These are phyloP conservation scores for Nectriaceae sp. DNA, from an alignment of 2,329 filamentous ascomycete genomes.

Conservation along the genomic window DNA sequence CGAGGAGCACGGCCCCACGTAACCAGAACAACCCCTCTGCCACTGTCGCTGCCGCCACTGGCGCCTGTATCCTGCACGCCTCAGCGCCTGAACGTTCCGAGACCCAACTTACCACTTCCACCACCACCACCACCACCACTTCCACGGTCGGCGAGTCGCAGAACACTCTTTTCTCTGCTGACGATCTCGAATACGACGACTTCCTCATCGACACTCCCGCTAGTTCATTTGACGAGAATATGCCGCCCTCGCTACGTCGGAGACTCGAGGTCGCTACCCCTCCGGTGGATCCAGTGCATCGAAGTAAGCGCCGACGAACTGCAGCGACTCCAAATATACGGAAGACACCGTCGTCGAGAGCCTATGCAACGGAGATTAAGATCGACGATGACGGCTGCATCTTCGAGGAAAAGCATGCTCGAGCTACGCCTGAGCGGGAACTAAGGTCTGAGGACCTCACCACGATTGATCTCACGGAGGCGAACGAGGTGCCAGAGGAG, in stretches of 20 bases:
- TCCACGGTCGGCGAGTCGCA: too few relatives aligned
- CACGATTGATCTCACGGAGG: slow-evolving; percentile 41
- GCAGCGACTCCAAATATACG: slow-evolving; percentile 6
- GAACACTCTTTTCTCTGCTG: slow-evolving; percentile 28
- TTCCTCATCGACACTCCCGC: slow-evolving; percentile 25
- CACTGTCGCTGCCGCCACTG: slow-evolving; percentile 15
- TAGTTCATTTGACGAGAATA: slow-evolving; percentile 31
- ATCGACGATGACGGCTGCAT: slow-evolving; percentile 27
- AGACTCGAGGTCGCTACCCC: slow-evolving; percentile 12
- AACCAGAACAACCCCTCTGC: slow-evolving; percentile 4
- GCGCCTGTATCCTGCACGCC: slow-evolving; percentile 16
- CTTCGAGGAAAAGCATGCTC: slow-evolving; percentile 26
- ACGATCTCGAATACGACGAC: slow-evolving; percentile 29
- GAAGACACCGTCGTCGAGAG: slow-evolving; percentile 6
- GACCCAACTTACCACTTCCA: slow-evolving; percentile 23
- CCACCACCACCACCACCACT: slow-evolving; percentile 15
- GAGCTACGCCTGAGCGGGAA: slow-evolving; percentile 13
- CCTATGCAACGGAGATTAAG: slow-evolving; percentile 8
- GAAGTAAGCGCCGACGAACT: slow-evolving; percentile 30
- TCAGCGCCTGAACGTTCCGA: slow-evolving; percentile 20
- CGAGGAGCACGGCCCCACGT: slow-evolving; percentile 19
- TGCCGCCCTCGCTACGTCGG: slow-evolving; percentile 21
- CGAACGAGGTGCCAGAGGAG: slow-evolving; percentile 45
- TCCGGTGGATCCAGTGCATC: slow-evolving; percentile 13
- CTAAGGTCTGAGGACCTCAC: slow-evolving; percentile 25